Evolutionary conservation across 345 rosid species (phyloP).

Genomic region (Eucalyptus caleyi): DNA sequence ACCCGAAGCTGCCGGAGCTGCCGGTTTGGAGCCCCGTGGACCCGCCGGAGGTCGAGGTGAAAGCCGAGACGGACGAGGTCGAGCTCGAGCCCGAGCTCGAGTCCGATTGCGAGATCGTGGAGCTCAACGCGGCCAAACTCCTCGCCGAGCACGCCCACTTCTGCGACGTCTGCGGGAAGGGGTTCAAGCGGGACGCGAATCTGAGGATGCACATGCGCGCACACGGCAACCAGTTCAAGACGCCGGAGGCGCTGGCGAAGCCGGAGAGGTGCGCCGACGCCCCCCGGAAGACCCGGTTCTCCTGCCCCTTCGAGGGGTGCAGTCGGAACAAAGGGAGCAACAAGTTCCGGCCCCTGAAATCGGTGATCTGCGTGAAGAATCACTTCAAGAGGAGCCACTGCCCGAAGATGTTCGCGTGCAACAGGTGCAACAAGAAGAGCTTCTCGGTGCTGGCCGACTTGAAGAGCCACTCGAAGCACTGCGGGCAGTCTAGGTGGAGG

Average conservation of each 20-base stretch:
- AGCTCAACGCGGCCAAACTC: conserved; percentile 51
- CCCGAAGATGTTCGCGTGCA: conserved; percentile 51
- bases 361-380: conserved; percentile 50
- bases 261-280: background rate
- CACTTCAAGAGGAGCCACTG: conserved; percentile 81
- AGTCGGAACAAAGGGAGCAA: conserved; percentile 36
- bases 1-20: background rate
- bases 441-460: conserved; percentile 55
- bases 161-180: conserved; percentile 65
- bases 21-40: background rate
- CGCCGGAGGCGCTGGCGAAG: conserved; percentile 45
- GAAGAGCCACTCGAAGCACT: conserved; percentile 55
- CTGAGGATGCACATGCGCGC: conserved; percentile 79
- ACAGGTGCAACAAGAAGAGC: conserved; percentile 44
- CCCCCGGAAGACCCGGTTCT: conserved; percentile 17
- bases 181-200: conserved; percentile 71
- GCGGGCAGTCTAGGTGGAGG: conserved; percentile 54
- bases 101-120: conserved; percentile 21
- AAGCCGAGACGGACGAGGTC: background rate
- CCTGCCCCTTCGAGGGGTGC: conserved; percentile 61
- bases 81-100: background rate
- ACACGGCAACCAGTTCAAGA: conserved; percentile 59
- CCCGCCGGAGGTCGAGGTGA: background rate
- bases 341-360: conserved; percentile 47
- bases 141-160: conserved; percentile 58